Conservation (phyloP, 345 rosid genomes). For the Cardamine resedifolia region DNA sequence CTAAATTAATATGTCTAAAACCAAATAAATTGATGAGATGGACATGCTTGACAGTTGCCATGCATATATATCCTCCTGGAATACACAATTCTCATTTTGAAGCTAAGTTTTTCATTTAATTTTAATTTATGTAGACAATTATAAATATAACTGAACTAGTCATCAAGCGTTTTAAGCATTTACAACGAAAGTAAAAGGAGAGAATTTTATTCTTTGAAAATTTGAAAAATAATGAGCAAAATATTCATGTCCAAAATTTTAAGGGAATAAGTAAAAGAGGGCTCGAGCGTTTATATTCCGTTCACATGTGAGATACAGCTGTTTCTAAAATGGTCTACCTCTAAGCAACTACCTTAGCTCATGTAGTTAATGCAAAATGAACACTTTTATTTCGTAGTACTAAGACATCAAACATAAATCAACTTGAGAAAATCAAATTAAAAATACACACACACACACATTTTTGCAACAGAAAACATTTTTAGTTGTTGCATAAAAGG, state of each 20-base stretch:
- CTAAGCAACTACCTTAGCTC: no score
- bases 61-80: constrained; percentile 70
- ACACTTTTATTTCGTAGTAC: no score
- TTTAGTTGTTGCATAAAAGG: no score
- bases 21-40: no score
- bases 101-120: neutral
- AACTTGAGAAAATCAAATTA: no score
- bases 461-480: no score
- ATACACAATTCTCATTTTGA: neutral
- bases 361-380: no score
- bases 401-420: no score
- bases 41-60: no score
- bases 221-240: neutral
- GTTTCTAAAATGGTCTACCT: no score
- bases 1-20: no score
- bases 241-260: neutral
- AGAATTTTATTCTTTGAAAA: neutral
- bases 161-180: neutral
- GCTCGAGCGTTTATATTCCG: neutral
- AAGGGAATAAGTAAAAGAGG: neutral
- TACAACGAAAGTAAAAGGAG: neutral
- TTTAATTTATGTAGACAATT: neutral
- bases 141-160: neutral
- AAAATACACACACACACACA: no score
- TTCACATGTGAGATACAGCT: neutral